Evolutionary conservation across 1,284 basidiomycete species (phyloP), one percentile per base, ranked within the genome.

Genomic region (Sporisorium exsertum): DNA sequence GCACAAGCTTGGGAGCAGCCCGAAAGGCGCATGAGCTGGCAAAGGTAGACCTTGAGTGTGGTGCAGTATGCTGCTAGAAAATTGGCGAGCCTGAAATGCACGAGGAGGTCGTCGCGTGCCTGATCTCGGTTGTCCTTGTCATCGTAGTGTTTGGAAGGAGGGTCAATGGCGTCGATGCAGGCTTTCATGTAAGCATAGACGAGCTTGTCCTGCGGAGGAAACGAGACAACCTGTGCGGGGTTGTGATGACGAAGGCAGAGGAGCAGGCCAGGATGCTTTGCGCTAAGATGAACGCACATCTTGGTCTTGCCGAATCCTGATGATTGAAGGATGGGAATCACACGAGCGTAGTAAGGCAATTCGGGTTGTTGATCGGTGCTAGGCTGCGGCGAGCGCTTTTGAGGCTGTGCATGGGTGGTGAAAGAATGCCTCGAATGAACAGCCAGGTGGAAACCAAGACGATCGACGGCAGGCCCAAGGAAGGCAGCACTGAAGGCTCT

Each of bases 301-400:
- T 33, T 32, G 32, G 49, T 51, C 32, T 51, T 51, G 49, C 49
- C 49, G 13, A 51, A 51, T 5, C 49, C 49, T 1, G 49, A 51
- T 3, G 49, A 51, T 33, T 51, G 49, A 5, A 51, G 27, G n/a
- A 51, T 51, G 49, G 29, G 49, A 5, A 51, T 20, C 3, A 51
- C 49, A 10, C 32, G 27, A 16, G 49, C 27, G n/a, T 35, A 51
- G 29, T 51, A 51, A 10, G 42, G 42, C 24, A 47, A 47, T 3
- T 26, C 24, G 45, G 45, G 45, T 16, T 47, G 45, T 13, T 47
- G 45, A 47, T 42, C 40, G 40, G 40, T 42, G 40, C 40, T 42
- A 42, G 40, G 40, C 40, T 42, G 40, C 13, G 10, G 18, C 18
- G 40, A 42, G 40, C 40, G 13, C 4, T 42, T 42, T 3, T 42